phyloP scores from a whole-genome alignment of 2,329 filamentous ascomycete genomes.

The Hypoxylon sp. region DNA sequence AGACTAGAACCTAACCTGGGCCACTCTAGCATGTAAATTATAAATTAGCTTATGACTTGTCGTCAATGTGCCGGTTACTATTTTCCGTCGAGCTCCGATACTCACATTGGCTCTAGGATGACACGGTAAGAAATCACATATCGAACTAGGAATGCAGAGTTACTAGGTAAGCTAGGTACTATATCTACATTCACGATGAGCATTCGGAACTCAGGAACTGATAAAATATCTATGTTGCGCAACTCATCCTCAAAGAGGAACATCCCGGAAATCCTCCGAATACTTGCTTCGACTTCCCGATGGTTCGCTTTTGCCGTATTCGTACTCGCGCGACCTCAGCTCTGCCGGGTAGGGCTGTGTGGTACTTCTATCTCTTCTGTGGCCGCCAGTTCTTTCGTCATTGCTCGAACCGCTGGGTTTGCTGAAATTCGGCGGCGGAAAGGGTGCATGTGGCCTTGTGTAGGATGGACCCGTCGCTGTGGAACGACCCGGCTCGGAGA shows the following conservation, averaged over 20 bases:
- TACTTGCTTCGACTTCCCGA: background rate
- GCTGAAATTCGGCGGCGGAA: background rate
- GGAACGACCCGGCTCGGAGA: conserved; percentile 34
- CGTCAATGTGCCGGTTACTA: background rate
- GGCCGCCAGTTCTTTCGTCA: background rate
- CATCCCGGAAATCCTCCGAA: conserved; percentile 48
- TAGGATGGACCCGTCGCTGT: background rate
- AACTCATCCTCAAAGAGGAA: conserved; percentile 16
- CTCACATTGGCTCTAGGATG: background rate
- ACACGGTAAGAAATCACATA: background rate
- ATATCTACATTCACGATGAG: background rate
- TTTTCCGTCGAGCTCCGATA: background rate
- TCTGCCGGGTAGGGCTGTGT: background rate
- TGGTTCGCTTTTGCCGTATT: background rate
- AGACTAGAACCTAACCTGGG: background rate
- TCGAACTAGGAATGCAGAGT: background rate
- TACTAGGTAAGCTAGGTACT: conserved; percentile 1
- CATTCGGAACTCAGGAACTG: background rate
- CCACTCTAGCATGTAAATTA: background rate
- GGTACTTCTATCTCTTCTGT: background rate
- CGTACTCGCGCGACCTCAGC: background rate
- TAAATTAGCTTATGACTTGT: background rate
- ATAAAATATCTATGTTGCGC: conserved; percentile 1
- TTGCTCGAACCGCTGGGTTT: background rate
- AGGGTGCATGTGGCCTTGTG: background rate